Conservation (phyloP, 1,284 basidiomycete species). For the Ganoderma leucocontextum region DNA sequence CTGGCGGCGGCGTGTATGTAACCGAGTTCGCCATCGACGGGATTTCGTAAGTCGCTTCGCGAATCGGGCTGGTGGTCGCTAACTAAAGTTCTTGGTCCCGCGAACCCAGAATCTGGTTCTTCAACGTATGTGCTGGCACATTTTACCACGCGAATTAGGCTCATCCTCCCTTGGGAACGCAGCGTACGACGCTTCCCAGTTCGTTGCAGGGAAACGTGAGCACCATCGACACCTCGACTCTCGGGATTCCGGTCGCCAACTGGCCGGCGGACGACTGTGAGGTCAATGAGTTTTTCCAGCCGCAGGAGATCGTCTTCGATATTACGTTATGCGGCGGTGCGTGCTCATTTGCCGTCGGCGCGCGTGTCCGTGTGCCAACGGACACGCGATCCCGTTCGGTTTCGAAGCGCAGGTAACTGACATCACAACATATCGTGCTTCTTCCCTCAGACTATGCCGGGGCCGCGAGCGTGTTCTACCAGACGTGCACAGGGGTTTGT, state of each 20-base stretch:
- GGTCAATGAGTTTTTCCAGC: constrained; percentile 65
- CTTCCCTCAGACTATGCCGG: constrained; percentile 45
- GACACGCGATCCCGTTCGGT: constrained; percentile 6
- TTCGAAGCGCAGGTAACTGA: constrained; percentile 15
- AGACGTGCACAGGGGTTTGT: constrained; percentile 73
- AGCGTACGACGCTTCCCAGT: constrained; percentile 66
- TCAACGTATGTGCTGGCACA: constrained; percentile 52
- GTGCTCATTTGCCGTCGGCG: constrained; percentile 31
- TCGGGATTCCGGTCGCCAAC: constrained; percentile 75
- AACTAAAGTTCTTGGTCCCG: constrained; percentile 9
- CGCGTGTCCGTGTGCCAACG: constrained; percentile 5
- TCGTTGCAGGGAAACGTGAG: constrained; percentile 60
- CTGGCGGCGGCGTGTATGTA: constrained; percentile 76
- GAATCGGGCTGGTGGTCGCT: background rate
- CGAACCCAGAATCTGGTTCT: constrained; percentile 74
- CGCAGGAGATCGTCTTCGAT: constrained; percentile 76
- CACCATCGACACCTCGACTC: constrained; percentile 66
- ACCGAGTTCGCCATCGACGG: constrained; percentile 72
- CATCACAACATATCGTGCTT: constrained; percentile 14
- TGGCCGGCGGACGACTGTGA: constrained; percentile 70
- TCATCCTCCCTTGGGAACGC: constrained; percentile 13
- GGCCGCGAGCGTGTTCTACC: constrained; percentile 57
- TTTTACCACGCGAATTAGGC: constrained; percentile 11
- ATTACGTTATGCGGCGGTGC: constrained; percentile 80
- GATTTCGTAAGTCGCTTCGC: constrained; percentile 58